phyloP scores from a whole-genome alignment of 257 asterid genomes.

The Solanum gracilifrons region DNA sequence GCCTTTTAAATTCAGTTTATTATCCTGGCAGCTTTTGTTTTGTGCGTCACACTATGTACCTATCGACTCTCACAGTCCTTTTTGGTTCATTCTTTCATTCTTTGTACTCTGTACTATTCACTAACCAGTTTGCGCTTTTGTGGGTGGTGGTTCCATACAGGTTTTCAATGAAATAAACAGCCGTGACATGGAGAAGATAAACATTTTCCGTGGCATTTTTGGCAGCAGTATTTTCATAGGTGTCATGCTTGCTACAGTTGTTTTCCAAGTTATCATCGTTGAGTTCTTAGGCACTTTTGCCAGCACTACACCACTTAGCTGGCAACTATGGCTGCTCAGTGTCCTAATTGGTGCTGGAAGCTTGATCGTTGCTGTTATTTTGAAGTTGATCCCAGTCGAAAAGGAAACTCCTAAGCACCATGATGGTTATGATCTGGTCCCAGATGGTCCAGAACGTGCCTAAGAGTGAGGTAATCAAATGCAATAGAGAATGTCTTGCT shows the following conservation, averaged over 20 bases:
- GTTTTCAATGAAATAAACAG: conserved; percentile 97
- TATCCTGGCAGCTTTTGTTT: neutral
- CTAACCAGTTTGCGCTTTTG: neutral
- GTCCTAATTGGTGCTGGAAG: conserved; percentile 48
- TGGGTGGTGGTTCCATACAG: conserved; percentile 21
- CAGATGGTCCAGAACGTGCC: conserved; percentile 41
- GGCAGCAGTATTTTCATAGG: conserved; percentile 61
- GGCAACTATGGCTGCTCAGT: conserved; percentile 77
- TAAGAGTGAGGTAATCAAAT: conserved; percentile 3
- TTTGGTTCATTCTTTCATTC: neutral
- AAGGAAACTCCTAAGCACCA: conserved; percentile 31
- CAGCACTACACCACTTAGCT: conserved; percentile 69
- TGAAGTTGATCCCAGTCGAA: conserved; percentile 77
- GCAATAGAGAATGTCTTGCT: neutral
- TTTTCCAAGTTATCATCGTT: conserved; percentile 79
- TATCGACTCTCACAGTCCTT: neutral
- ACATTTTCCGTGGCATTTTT: conserved; percentile 61
- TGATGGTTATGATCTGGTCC: conserved; percentile 55
- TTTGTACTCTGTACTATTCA: neutral
- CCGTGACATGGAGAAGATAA: conserved; percentile 89
- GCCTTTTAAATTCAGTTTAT: neutral
- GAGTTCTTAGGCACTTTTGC: conserved; percentile 92
- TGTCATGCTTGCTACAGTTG: conserved; percentile 48
- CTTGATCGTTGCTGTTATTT: conserved; percentile 56
- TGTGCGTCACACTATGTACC: neutral